These are phyloP conservation scores for Ustilago loliicola DNA, from an alignment of 1,284 basidiomycete genomes.

Conservation along the genomic window DNA sequence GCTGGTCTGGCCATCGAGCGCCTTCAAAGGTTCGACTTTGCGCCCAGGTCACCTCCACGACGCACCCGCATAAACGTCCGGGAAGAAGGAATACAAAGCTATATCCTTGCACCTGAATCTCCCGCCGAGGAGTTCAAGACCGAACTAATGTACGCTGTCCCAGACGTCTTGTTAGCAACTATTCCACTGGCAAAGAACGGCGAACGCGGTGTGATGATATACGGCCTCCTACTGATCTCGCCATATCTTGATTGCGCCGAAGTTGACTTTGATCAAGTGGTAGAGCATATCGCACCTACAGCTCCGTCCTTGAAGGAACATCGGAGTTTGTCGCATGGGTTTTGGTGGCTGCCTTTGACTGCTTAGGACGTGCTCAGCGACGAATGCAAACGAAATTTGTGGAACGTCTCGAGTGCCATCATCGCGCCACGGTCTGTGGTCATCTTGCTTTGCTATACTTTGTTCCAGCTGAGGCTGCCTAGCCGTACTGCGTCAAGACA, in stretches of 20 bases:
- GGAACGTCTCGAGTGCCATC: too few relatives aligned
- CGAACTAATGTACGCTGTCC: not conserved
- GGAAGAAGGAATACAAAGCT: not conserved
- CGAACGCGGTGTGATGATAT: too few relatives aligned
- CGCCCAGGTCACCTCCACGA: not conserved
- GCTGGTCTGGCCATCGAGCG: not conserved
- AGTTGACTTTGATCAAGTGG: too few relatives aligned
- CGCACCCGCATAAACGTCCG: not conserved
- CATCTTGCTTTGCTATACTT: too few relatives aligned
- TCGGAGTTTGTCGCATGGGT: not conserved
- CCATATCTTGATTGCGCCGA: too few relatives aligned
- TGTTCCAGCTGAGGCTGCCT: not conserved
- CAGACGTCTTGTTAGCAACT: not conserved
- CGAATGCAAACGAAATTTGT: too few relatives aligned
- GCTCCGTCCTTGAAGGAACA: too few relatives aligned
- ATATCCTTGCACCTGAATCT: not conserved
- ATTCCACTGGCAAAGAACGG: too few relatives aligned
- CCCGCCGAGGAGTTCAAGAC: not conserved
- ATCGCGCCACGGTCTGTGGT: too few relatives aligned
- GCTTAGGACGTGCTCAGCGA: not conserved
- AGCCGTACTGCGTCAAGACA: not conserved
- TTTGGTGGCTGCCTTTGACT: not conserved
- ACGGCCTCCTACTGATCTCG: too few relatives aligned
- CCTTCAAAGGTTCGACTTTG: not conserved
- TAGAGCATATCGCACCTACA: too few relatives aligned